Conservation (phyloP, 495 filamentous ascomycete species). For the Annulohypoxylon moriforme region DNA sequence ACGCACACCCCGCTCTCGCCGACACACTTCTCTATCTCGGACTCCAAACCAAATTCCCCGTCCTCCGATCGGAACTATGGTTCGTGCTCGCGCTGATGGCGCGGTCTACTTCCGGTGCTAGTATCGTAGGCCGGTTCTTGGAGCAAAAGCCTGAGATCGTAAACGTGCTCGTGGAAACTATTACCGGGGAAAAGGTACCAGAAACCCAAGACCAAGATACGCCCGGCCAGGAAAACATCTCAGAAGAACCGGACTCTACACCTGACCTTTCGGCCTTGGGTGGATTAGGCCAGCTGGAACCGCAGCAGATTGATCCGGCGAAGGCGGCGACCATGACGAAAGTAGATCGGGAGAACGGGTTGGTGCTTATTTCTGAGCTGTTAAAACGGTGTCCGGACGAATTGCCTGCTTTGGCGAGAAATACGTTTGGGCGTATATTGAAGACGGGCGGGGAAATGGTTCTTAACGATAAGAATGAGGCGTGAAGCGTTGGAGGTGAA, state of each 20-base stretch:
- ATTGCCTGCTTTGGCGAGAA: slow-evolving; percentile 49
- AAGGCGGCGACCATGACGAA: slow-evolving; percentile 49
- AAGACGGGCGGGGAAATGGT: slow-evolving; percentile 51
- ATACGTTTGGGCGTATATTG: slow-evolving; percentile 53
- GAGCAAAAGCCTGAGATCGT: slow-evolving; percentile 60
- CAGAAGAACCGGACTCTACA: slow-evolving; percentile 27
- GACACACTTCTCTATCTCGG: slow-evolving; percentile 70
- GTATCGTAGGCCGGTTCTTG: slow-evolving; percentile 62
- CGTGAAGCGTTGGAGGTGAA: too few relatives aligned
- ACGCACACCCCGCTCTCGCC: slow-evolving; percentile 61
- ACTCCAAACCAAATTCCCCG: slow-evolving; percentile 74
- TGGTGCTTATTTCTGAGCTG: slow-evolving; percentile 71
- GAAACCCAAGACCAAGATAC: not conserved
- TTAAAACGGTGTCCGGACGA: slow-evolving; percentile 60
- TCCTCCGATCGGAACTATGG: slow-evolving; percentile 76
- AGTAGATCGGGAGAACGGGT: slow-evolving; percentile 71
- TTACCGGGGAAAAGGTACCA: slow-evolving; percentile 53
- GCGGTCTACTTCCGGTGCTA: slow-evolving; percentile 59
- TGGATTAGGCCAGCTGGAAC: slow-evolving; percentile 41
- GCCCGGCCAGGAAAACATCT: slow-evolving; percentile 42
- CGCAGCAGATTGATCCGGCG: slow-evolving; percentile 51
- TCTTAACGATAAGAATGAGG: slow-evolving; percentile 36
- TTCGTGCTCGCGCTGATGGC: slow-evolving; percentile 81
- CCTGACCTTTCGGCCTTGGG: slow-evolving; percentile 15
- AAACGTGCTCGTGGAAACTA: slow-evolving; percentile 59